Percentiles rank a stretch among this genome's conserved stretches.
Evolutionary conservation across 2,329 filamentous ascomycete genomes (phyloP).

Genomic region (Aspergillus texensis): DNA sequence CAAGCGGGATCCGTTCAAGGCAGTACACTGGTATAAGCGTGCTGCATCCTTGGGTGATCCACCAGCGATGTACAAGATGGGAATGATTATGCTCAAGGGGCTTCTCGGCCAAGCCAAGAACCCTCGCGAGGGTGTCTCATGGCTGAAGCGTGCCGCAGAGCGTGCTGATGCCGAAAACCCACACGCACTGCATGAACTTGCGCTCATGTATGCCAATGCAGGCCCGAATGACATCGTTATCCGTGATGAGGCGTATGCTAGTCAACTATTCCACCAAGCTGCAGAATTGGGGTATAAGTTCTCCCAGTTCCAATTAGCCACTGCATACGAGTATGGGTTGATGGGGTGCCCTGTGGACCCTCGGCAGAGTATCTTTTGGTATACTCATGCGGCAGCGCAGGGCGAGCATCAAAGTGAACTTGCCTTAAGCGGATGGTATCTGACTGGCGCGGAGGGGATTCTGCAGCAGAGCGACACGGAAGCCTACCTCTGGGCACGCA

Average conservation of each 20-base stretch:
- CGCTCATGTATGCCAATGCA: slow-evolving; percentile 59
- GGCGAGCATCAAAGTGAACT: slow-evolving; percentile 93
- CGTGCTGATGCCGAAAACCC: slow-evolving; percentile 86
- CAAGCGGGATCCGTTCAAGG: slow-evolving; percentile 85
- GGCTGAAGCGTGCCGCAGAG: slow-evolving; percentile 92
- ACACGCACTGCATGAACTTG: slow-evolving; percentile 89
- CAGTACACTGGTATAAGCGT: slow-evolving; percentile 97
- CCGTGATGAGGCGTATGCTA: slow-evolving; percentile 78
- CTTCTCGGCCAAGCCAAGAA: slow-evolving; percentile 85
- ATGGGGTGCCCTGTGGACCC: slow-evolving; percentile 83
- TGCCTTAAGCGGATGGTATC: slow-evolving; percentile 86
- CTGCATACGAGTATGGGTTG: slow-evolving; percentile 85
- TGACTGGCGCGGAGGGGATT: slow-evolving; percentile 86
- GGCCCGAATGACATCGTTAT: slow-evolving; percentile 71
- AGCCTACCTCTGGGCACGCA: slow-evolving; percentile 94
- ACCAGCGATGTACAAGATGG: slow-evolving; percentile 97
- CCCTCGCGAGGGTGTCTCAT: slow-evolving; percentile 81
- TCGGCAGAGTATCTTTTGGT: slow-evolving; percentile 87
- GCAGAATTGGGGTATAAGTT: slow-evolving; percentile 92
- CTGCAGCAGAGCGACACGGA: slow-evolving; percentile 92
- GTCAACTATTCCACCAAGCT: slow-evolving; percentile 80
- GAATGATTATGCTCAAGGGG: slow-evolving; percentile 93
- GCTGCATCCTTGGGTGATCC: slow-evolving; percentile 87
- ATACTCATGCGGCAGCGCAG: slow-evolving; percentile 85
- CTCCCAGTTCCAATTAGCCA: slow-evolving; percentile 86